Percentiles rank a stretch among this genome's conserved stretches.
These are phyloP conservation scores for Malbranchea zuffiana DNA, from an alignment of 2,329 filamentous ascomycete species.

Conservation along the genomic window DNA sequence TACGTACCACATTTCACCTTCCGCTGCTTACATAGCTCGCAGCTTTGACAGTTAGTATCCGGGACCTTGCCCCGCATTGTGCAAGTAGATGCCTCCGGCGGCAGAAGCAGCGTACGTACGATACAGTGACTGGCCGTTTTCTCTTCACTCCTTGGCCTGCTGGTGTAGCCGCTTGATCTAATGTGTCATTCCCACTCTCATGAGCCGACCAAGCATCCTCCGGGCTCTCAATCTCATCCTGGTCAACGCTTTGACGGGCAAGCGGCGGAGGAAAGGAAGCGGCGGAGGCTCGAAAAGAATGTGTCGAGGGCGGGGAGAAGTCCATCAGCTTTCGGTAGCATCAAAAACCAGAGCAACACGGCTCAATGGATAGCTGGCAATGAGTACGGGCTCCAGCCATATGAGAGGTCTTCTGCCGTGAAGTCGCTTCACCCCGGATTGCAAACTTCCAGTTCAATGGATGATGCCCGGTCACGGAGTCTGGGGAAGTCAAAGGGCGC, in stretches of 20 bases:
- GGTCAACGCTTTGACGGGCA: slow-evolving; percentile 7
- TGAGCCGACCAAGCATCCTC: slow-evolving; percentile 33
- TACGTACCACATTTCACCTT: slow-evolving; percentile 27
- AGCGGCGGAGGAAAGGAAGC: not conserved
- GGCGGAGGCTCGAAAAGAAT: not conserved
- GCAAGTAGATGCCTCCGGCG: not conserved
- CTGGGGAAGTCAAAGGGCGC: no score
- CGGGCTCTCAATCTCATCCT: slow-evolving; percentile 15
- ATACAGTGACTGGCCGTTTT: slow-evolving; percentile 14
- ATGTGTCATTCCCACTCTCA: slow-evolving; percentile 26
- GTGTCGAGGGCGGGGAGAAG: not conserved
- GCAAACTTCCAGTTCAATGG: no score
- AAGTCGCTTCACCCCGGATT: no score
- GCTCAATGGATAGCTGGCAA: no score
- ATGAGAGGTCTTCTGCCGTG: no score
- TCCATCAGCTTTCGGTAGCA: no score
- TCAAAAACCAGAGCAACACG: no score
- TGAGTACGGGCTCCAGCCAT: no score
- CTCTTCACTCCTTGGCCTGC: slow-evolving; percentile 10
- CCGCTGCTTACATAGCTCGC: slow-evolving; percentile 25
- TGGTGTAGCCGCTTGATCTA: slow-evolving; percentile 16
- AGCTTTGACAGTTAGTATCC: slow-evolving; percentile 15
- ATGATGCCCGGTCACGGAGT: no score
- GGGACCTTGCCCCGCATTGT: not conserved
- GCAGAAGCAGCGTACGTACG: slow-evolving; percentile 8